Evolutionary conservation across 441 rosid genomes (phyloP), one percentile per base, ranked within the genome.

Genomic region (Mallotus japonicus): DNA sequence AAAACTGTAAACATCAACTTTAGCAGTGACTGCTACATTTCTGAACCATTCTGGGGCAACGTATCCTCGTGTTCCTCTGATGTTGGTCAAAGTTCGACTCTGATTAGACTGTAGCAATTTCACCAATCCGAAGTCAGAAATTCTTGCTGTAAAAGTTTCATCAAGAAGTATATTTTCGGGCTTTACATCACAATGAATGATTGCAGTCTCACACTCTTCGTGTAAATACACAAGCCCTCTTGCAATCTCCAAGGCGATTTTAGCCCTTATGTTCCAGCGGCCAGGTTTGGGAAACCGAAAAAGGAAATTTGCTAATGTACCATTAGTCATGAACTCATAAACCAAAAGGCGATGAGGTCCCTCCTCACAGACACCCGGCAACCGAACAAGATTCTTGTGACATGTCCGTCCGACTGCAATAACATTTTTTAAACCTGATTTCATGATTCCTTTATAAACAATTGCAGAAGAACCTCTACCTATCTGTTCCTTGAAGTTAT

Each of bases 41-140:
- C 54, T 76, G 63, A 76, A 76, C 75, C 75, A 76, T 61, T 76
- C 76, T 12, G 75, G 69, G 3, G 79, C 75, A 2, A 76, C 75
- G 19, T 76, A 71, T 55, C 79, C 79, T 60, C 63, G 19, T 66
- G 79, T 76, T 51, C 72, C 75, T 71, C 69, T 76, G 56, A 76
- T 76, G 50, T n/a, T 61, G 0, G 75, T 66, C 24, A 51, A 15
- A 6, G 75, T 76, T 22, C 55, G 62, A 24, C 68, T 71, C 59
- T 71, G 79, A 42, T 53, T 62, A 46, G 62, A 50, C 13, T 17
- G 56, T 11, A 76, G 53, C 72, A 76, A 6, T 28, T 76, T 76
- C 8, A 72, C 72, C 24, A 71, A 60, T 17, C 79, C 75, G 10
- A 76, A 76, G 34, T 76, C 75, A 16, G 79, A 66, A 60, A 76